Percentiles rank a stretch among this genome's conserved stretches.
These are phyloP conservation scores for Fusarium piperis DNA, from an alignment of 2,329 filamentous ascomycete genomes.

Conservation along the genomic window DNA sequence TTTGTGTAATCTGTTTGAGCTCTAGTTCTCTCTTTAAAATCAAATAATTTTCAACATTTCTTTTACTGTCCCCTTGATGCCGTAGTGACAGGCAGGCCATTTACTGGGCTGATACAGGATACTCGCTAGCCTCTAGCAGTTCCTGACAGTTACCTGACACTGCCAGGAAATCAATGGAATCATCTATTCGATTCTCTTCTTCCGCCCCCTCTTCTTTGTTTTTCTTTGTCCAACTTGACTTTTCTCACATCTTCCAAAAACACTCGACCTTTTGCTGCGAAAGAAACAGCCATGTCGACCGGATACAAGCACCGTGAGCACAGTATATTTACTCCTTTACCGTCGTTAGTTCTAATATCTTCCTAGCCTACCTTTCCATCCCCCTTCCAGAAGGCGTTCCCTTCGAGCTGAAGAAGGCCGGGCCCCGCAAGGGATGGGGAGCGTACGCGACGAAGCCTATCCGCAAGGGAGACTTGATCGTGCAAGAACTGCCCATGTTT, in stretches of 20 bases:
- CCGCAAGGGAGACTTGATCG: not conserved
- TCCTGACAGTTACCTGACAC: not conserved
- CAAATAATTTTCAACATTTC: not conserved
- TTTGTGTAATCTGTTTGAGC: not conserved
- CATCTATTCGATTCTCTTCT: not conserved
- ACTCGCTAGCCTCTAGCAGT: too few relatives aligned
- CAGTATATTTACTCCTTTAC: not conserved
- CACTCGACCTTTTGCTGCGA: not conserved
- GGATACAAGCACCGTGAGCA: not conserved
- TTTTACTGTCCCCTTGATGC: not conserved
- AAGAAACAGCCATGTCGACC: not conserved
- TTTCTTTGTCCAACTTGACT: not conserved
- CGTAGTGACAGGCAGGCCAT: not conserved
- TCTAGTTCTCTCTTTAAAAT: not conserved
- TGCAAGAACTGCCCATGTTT: not conserved
- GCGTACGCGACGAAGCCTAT: not conserved
- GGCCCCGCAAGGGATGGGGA: not conserved
- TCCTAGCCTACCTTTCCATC: not conserved
- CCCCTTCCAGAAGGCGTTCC: not conserved
- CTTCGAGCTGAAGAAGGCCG: not conserved
- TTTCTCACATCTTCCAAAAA: not conserved
- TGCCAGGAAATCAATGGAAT: not conserved
- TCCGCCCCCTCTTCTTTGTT: not conserved
- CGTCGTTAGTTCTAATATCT: not conserved
- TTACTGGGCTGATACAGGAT: not conserved